Conservation (phyloP, 331 rosid genomes). For the Malus hybrid region DNA sequence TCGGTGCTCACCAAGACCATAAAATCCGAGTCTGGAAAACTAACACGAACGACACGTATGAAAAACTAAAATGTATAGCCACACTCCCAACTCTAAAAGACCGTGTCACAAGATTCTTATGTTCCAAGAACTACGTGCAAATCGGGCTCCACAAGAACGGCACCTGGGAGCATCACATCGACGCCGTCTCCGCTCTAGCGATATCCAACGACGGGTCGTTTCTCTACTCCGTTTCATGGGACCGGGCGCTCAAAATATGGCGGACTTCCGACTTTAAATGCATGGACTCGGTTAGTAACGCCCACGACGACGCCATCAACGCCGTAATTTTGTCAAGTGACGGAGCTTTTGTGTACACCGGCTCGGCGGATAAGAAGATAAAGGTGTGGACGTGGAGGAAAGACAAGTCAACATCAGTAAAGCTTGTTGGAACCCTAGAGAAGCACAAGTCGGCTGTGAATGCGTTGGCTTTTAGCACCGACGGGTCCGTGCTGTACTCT, state of each 20-base stretch:
- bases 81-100: slow-evolving; percentile 70
- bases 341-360: slow-evolving; percentile 65
- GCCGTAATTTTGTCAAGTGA: slow-evolving; percentile 37
- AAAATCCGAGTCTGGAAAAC: slow-evolving; percentile 76
- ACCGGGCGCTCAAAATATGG: slow-evolving; percentile 78
- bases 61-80: slow-evolving; percentile 43
- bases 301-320: slow-evolving; percentile 87
- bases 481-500: slow-evolving; percentile 54
- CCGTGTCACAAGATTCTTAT: slow-evolving; percentile 33
- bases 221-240: slow-evolving; percentile 88
- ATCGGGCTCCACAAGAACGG: slow-evolving; percentile 67
- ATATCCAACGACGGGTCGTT: slow-evolving; percentile 53
- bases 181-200: slow-evolving; percentile 67
- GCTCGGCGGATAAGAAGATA: slow-evolving; percentile 77
- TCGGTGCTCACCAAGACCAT: slow-evolving; percentile 79
- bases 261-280: slow-evolving; percentile 58
- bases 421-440: slow-evolving; percentile 32
- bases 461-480: slow-evolving; percentile 59
- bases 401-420: background rate
- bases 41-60: background rate
- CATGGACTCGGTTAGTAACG: slow-evolving; percentile 58
- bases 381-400: slow-evolving; percentile 58
- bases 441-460: slow-evolving; percentile 74
- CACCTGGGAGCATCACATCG: slow-evolving; percentile 91
- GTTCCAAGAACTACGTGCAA: slow-evolving; percentile 57